Evolutionary conservation across 2,329 filamentous ascomycete species (phyloP), one percentile per base, ranked within the genome.

Genomic region (Dothistroma septosporum): DNA sequence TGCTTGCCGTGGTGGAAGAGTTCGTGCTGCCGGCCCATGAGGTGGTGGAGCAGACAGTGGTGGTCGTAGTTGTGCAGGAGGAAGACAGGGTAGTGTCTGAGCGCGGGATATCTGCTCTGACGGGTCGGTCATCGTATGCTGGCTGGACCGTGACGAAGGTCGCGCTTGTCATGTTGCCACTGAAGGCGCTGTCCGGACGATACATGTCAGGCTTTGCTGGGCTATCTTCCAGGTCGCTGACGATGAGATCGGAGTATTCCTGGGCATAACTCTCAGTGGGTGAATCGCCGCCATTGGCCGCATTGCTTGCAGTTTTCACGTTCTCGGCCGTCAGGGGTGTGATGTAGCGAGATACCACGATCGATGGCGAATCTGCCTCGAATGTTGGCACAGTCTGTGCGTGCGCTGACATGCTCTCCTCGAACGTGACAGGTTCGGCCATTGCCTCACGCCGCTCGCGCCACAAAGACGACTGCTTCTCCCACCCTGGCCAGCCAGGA

Each of bases 281-380:
- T 10, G 66, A 64, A 12, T 61, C 55, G 50, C 61, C 57, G 22
- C 14, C n/a, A 6, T 19, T 44, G 57, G 64, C n/a, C 52, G 52
- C 31, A 55, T 65, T 62, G 47, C 63, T 64, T n/a, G 61, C 58
- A 9, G 60, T 57, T 10, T 63, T 58, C 3, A 61, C 66, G 32
- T 62, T 63, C 35, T 70, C 68, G 4, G 64, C 56, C 22, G 53
- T 59, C 9, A 66, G 55, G 1, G 71, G 70, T 6, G 73, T 75
- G 53, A 73, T 68, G 59, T 74, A 72, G 4, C 72, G 67, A 16
- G 72, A 73, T 9, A 75, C 68, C 1, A 73, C 65, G n/a, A 75
- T 73, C 10, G 66, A 61, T 10, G 73, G 72, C 5, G 70, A 68
- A 14, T 64, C 52, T 8, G 58, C 37, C 2, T 59, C 56, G n/a